Percentiles rank a stretch among this genome's conserved stretches.
These are phyloP conservation scores for Naegleria lovaniensis DNA, from an alignment of 208 protist genomes.

Conservation along the genomic window DNA sequence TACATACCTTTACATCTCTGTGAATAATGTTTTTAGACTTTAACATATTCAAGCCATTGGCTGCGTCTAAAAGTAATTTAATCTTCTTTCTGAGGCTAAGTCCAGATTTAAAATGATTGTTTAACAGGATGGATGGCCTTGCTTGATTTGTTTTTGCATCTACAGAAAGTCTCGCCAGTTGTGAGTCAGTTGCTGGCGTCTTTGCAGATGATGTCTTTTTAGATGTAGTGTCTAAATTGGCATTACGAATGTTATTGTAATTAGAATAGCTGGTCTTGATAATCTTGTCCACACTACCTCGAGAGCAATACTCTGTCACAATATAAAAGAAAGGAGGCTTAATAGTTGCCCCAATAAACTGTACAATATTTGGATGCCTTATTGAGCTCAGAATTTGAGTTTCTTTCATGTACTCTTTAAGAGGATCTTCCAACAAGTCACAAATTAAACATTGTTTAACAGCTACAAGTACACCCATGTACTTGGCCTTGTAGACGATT, in stretches of 20 bases:
- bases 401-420: neutral
- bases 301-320: neutral
- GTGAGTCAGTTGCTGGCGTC: neutral
- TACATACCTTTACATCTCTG: neutral
- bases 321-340: conserved; percentile 1
- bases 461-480: neutral
- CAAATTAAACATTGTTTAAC: conserved; percentile 8
- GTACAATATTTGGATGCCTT: neutral
- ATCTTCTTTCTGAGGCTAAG: neutral
- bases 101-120: neutral
- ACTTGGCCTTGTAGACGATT: neutral
- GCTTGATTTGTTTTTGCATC: neutral
- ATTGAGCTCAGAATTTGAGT: neutral
- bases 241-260: neutral
- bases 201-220: too few relatives aligned
- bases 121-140: neutral
- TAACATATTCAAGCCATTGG: neutral
- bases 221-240: neutral
- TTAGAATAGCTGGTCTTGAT: neutral
- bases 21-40: neutral
- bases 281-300: neutral
- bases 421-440: conserved; percentile 4
- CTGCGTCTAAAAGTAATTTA: neutral
- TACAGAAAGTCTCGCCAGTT: neutral
- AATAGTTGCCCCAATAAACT: neutral